phyloP scores from a whole-genome alignment of 2,329 filamentous ascomycete species.

The Xylaria sp. region DNA sequence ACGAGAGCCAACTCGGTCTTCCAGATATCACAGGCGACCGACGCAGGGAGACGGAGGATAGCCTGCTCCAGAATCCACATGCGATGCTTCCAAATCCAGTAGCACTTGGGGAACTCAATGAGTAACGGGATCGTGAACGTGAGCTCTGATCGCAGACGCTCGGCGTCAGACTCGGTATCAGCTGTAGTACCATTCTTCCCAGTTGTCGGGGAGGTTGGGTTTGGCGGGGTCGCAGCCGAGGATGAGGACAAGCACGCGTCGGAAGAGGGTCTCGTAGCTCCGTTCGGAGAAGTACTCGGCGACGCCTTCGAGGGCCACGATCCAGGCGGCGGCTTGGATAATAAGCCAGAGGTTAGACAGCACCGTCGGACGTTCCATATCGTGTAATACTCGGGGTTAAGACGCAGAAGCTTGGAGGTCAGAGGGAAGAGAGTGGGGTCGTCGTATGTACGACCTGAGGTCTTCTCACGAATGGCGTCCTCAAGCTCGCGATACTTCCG shows the following conservation, averaged over 20 bases:
- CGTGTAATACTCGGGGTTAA: constrained; percentile 86
- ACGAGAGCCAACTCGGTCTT: constrained; percentile 75
- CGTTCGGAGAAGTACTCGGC: constrained; percentile 49
- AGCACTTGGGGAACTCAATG: constrained; percentile 87
- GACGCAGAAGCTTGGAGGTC: constrained; percentile 65
- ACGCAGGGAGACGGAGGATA: constrained; percentile 54
- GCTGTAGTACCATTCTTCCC: constrained; percentile 49
- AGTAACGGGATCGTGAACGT: constrained; percentile 79
- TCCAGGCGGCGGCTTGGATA: constrained; percentile 43
- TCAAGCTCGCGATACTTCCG: constrained; percentile 68
- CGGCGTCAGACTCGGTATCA: constrained; percentile 35
- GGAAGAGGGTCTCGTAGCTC: constrained; percentile 57
- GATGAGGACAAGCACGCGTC: constrained; percentile 53
- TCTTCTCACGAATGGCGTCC: constrained; percentile 60
- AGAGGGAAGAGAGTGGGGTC: constrained; percentile 56
- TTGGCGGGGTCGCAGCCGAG: constrained; percentile 47
- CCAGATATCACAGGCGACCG: constrained; percentile 65
- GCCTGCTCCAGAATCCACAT: constrained; percentile 75
- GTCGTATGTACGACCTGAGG: constrained; percentile 39
- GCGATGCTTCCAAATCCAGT: constrained; percentile 99
- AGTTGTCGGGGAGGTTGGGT: constrained; percentile 46
- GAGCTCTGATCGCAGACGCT: constrained; percentile 67
- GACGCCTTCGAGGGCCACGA: constrained; percentile 51
- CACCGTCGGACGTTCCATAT: constrained; percentile 84
- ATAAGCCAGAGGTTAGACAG: constrained; percentile 56